Evolutionary conservation across 768 basidiomycete genomes (phyloP), one percentile per base, ranked within the genome.

Genomic region (Tulasnella sp.): DNA sequence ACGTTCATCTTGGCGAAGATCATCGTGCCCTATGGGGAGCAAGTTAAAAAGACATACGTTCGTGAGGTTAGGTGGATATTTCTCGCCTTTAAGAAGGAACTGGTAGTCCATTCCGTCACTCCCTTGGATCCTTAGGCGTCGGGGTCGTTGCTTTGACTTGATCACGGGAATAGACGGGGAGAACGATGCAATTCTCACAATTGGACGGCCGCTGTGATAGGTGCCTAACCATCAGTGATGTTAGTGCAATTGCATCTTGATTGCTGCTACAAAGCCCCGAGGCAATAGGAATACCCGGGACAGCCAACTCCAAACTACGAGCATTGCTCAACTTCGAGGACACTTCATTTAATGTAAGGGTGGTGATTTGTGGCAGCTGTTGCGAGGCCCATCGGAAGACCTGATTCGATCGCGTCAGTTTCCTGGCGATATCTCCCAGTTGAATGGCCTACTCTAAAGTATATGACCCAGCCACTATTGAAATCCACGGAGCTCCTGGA

Each of bases 381-480:
- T 93, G 97, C 69, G 94, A 90, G 59, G 98, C 84, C 69, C 89
- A 90, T 71, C 89, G 89, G 78, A 98, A 98, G 30, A 97, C 87
- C 89, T 93, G n/a, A n/a, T n/a, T n/a, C n/a, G n/a, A n/a, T n/a
- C n/a, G 63, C 22, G 59, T 43, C 41, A 21, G 41, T 42, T 34
- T 11, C 11, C 60, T 48, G 30, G 51, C 19, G 22, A 45, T 27
- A n/a, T n/a, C n/a, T n/a, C n/a, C n/a, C 11, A n/a, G 5, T 21
- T 11, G 7, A 42, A 17, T 11, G n/a, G 70, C 83, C 62, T 67
- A 91, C 92, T 49, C 81, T 82, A 66, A 97, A 99, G 71, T 99
- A 99, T 24, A 97, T 92, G 66, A 98, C 96, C 96, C 96, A 99
- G 29, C 96, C 96, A 67, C 87, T 90, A 68, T 98, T 96, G 48